Evolutionary conservation across 2,329 filamentous ascomycete genomes (phyloP), one percentile per base, ranked within the genome.

Genomic region (Aureobasidium namibiae): DNA sequence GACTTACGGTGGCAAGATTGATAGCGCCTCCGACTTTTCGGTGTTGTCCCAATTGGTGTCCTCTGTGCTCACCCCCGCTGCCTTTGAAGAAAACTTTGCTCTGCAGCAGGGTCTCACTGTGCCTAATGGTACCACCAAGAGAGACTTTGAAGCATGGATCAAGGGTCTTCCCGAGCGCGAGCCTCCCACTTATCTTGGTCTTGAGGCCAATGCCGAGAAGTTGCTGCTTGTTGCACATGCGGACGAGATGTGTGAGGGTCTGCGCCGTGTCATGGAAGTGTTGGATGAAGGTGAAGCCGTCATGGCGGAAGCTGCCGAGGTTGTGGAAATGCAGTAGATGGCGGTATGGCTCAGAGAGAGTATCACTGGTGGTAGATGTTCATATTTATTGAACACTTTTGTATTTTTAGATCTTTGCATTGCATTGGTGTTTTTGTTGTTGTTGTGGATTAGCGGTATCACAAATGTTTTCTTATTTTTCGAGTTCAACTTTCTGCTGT

Each of bases 1-100:
- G 75, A 97, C 92, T 63, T 99, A 99, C 70, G 94, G 94, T 64
- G 94, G 94, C 73, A 99, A 99, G 78, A 92, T 99, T 66, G 94
- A 99, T 70, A 85, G 96, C 69, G 88, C 91, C 64, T 86, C 77
- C 42, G 94, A 99, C 74, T 96, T 94, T 73, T 76, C 77, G 54
- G 81, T 86, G 45, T 83, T 99, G 16, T 79, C 81, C 46, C 76
- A 82, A 60, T 82, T 99, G 2, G 92, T 99, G 50, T 75, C 84
- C 44, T 82, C 80, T 33, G 86, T 95, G 72, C 80, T 99, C 64
- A 96, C 90, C 0, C 89, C 92, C 0, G 83, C 87, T 1, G 94
- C 94, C 2, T 99, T 95, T 69, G 94, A 99, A 61, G 87, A 92
- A 49, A 89, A 92, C 60, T 91, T 96, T 78, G 90, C 90, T 71